Evolutionary conservation across 2,329 filamentous ascomycete genomes (phyloP).

Genomic region (Ceratocystiopsis minuta): DNA sequence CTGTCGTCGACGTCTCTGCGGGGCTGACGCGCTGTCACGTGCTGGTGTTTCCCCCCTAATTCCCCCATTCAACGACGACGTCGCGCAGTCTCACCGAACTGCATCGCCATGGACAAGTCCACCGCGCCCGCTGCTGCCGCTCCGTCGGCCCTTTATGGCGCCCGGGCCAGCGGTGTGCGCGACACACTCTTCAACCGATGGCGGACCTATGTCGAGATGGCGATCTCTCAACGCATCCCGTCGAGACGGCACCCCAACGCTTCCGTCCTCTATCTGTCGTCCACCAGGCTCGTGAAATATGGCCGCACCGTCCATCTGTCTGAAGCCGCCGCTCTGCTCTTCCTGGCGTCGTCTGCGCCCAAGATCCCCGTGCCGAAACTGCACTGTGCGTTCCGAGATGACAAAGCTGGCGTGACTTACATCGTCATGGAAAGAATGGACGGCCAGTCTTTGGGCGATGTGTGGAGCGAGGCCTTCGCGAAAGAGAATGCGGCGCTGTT

Average conservation of each 20-base stretch:
- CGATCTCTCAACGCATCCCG: neutral
- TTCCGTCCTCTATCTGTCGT: neutral
- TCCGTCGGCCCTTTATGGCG: too few relatives aligned
- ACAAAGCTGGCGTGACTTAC: neutral
- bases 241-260: neutral
- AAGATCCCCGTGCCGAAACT: neutral
- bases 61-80: too few relatives aligned
- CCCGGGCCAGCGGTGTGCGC: too few relatives aligned
- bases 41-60: too few relatives aligned
- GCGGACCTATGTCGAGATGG: neutral
- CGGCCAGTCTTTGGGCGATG: neutral
- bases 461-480: neutral
- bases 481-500: neutral
- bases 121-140: too few relatives aligned
- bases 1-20: too few relatives aligned
- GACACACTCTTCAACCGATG: neutral
- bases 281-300: neutral
- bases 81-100: too few relatives aligned
- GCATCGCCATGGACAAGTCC: too few relatives aligned
- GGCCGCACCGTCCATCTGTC: neutral
- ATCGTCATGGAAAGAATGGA: neutral
- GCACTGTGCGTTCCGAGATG: neutral
- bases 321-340: neutral
- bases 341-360: neutral
- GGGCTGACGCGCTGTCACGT: too few relatives aligned